Conservation (phyloP, 75 land plant genomes). For the Sequoia sempervirens region DNA sequence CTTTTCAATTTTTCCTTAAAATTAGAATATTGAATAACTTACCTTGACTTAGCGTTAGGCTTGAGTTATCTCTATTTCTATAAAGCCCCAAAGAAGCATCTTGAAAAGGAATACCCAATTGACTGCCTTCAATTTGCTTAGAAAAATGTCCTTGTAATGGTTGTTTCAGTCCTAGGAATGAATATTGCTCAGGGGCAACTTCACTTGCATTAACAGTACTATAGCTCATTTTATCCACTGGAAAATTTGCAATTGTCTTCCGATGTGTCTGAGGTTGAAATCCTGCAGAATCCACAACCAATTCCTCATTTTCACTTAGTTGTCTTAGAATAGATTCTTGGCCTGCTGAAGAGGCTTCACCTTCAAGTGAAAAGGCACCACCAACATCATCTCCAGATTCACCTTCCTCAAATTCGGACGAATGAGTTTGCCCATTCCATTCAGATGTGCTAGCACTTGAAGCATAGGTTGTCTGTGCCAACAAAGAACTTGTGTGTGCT, state of each 20-base stretch:
- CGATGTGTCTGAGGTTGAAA: background rate
- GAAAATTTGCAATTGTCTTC: background rate
- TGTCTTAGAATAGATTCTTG: slow-evolving; percentile 11
- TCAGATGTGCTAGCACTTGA: slow-evolving; percentile 35
- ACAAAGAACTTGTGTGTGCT: slow-evolving; percentile 18
- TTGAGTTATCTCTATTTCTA: slow-evolving; percentile 1
- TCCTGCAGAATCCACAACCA: background rate
- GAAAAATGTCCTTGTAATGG: background rate
- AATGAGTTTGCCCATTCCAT: slow-evolving; percentile 37
- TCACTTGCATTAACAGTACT: background rate
- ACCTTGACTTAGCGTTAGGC: background rate
- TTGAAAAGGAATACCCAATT: background rate
- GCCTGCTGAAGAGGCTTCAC: slow-evolving; percentile 12
- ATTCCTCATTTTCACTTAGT: background rate
- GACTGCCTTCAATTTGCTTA: slow-evolving; percentile 1
- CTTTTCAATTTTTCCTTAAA: background rate
- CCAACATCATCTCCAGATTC: slow-evolving; percentile 41
- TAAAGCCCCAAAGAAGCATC: background rate
- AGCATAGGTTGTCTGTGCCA: slow-evolving; percentile 26
- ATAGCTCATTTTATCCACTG: slow-evolving; percentile 1
- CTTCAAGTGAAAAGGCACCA: slow-evolving; percentile 14
- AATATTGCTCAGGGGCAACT: background rate
- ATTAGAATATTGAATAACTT: background rate
- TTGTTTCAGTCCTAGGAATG: slow-evolving; percentile 2
- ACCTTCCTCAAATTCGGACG: slow-evolving; percentile 40